Conservation (phyloP, 2,329 filamentous ascomycete genomes). For the Hypomyces perniciosus region DNA sequence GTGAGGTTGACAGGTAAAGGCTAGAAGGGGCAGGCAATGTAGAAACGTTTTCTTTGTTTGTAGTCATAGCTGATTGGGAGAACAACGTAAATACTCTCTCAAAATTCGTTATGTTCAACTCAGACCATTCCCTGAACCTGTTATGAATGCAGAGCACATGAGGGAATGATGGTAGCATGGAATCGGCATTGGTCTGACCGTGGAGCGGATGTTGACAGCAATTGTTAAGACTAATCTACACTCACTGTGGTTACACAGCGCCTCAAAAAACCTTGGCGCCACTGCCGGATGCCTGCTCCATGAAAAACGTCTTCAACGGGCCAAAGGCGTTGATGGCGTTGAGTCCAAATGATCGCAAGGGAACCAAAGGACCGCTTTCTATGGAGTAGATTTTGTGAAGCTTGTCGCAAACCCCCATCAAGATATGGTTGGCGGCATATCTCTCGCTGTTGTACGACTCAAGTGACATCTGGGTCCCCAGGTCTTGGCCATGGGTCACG, state of each 20-base stretch:
- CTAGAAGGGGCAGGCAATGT: conserved; percentile 22
- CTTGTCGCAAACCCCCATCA: conserved; percentile 80
- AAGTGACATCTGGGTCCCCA: conserved; percentile 71
- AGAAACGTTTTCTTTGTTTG: conserved; percentile 32
- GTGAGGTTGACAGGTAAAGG: conserved; percentile 55
- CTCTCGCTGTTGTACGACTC: conserved; percentile 77
- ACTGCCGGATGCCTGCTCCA: conserved; percentile 62
- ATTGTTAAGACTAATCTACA: neutral
- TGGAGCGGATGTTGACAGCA: neutral
- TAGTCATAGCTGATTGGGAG: conserved; percentile 35
- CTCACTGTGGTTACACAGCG: conserved; percentile 4
- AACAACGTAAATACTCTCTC: conserved; percentile 32
- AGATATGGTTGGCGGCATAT: conserved; percentile 73
- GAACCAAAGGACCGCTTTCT: conserved; percentile 71
- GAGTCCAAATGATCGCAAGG: conserved; percentile 70
- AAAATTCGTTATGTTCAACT: conserved; percentile 21
- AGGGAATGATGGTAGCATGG: neutral
- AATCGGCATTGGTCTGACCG: neutral
- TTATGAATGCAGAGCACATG: neutral
- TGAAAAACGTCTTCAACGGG: conserved; percentile 77
- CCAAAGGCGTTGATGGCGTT: conserved; percentile 67
- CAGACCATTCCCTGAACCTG: neutral
- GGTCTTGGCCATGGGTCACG: conserved; percentile 77
- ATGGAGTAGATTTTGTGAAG: conserved; percentile 89
- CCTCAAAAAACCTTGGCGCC: conserved; percentile 39